Percentiles rank a stretch among this genome's conserved stretches.
Evolutionary conservation across 2,329 filamentous ascomycete species (phyloP).

Genomic region (Pyrenophora seminiperda): DNA sequence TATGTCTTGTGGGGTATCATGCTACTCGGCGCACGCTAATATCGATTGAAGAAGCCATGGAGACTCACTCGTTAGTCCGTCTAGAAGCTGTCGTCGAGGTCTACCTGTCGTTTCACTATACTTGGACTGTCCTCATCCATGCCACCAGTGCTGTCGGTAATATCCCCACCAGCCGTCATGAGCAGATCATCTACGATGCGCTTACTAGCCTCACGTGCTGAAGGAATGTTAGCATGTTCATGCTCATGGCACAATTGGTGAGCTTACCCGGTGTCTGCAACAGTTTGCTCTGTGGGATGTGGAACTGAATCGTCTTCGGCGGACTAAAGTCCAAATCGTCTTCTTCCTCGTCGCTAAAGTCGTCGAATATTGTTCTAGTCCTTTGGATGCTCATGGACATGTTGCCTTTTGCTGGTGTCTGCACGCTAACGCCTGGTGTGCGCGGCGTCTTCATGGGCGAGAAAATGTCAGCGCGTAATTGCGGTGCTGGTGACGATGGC

Average conservation of each 20-base stretch:
- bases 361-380: slow-evolving; percentile 59
- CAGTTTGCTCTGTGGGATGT: slow-evolving; percentile 74
- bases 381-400: slow-evolving; percentile 57
- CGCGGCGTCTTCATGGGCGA: slow-evolving; percentile 69
- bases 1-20: slow-evolving; percentile 15
- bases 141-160: slow-evolving; percentile 53
- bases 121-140: slow-evolving; percentile 56
- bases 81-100: slow-evolving; percentile 57
- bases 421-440: slow-evolving; percentile 83
- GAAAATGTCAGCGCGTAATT: slow-evolving; percentile 84
- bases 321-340: slow-evolving; percentile 70
- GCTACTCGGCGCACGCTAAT: background rate
- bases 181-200: slow-evolving; percentile 82
- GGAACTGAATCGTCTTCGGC: slow-evolving; percentile 91
- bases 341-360: slow-evolving; percentile 74
- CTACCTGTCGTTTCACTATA: slow-evolving; percentile 52
- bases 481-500: slow-evolving; percentile 68
- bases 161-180: slow-evolving; percentile 70
- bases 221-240: slow-evolving; percentile 8
- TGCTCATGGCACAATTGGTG: rapidly evolving
- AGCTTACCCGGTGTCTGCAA: slow-evolving; percentile 78
- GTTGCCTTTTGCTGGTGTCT: slow-evolving; percentile 64
- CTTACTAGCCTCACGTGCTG: slow-evolving; percentile 78
- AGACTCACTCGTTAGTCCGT: background rate
- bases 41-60: too few relatives aligned